phyloP scores from a whole-genome alignment of 257 asterid genomes.

The Salvia rosmarinus region DNA sequence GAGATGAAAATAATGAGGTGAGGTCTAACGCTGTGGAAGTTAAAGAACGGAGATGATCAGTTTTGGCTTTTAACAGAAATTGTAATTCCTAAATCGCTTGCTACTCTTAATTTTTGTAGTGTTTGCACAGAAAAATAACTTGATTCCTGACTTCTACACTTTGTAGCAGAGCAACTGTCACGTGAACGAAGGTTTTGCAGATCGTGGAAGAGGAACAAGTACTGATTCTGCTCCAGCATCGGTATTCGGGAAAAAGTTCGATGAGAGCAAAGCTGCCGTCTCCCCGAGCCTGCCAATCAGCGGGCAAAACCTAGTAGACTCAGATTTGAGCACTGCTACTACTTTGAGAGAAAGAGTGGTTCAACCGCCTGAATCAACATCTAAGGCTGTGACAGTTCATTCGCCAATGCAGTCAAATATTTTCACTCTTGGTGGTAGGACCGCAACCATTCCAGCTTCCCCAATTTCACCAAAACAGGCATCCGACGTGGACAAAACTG shows the following conservation, averaged over 20 bases:
- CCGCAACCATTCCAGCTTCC: slow-evolving; percentile 41
- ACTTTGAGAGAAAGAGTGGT: slow-evolving; percentile 50
- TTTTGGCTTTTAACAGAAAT: too few species aligned
- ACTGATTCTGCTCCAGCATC: slow-evolving; percentile 53
- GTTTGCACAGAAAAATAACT: not conserved
- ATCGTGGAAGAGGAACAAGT: slow-evolving; percentile 53
- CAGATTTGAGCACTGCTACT: slow-evolving; percentile 57
- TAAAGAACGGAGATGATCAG: too few species aligned
- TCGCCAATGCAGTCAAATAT: slow-evolving; percentile 42
- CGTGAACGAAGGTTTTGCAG: slow-evolving; percentile 57
- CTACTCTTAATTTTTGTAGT: not conserved
- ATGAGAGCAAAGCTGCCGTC: slow-evolving; percentile 49
- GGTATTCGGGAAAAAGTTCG: slow-evolving; percentile 55
- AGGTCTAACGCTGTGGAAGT: not conserved
- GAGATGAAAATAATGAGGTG: not conserved
- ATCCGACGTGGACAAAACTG: slow-evolving; percentile 45
- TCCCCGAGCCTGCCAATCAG: slow-evolving; percentile 53
- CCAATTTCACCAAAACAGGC: slow-evolving; percentile 52
- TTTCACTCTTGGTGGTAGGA: slow-evolving; percentile 43
- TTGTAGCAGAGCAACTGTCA: slow-evolving; percentile 58
- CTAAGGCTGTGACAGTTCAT: slow-evolving; percentile 46
- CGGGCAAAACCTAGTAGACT: slow-evolving; percentile 64
- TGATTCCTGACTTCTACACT: slow-evolving; percentile 21
- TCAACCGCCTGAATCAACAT: slow-evolving; percentile 48
- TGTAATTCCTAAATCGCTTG: too few species aligned